phyloP scores from a whole-genome alignment of 163 green algal genomes.

The Scenedesmus sp. region DNA sequence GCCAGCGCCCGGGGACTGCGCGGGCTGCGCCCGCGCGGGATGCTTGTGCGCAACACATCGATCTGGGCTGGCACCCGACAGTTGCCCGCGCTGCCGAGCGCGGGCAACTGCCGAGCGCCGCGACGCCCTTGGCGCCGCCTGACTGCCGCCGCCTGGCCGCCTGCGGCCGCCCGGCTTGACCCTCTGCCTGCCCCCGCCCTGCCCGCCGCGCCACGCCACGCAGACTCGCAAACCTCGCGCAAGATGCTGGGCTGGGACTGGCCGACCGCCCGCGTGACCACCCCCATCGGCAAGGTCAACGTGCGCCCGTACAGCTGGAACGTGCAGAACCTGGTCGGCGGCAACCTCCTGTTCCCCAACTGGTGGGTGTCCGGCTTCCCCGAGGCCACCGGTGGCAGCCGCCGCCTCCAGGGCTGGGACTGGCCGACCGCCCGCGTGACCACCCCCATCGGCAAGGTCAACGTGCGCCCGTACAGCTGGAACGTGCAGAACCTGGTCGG shows the following conservation, averaged over 20 bases:
- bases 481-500: constrained; percentile 43
- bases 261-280: constrained; percentile 28
- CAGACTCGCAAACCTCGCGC: constrained; percentile 20
- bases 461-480: constrained; percentile 41
- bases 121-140: too few species aligned
- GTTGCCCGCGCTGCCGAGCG: too few species aligned
- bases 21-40: too few species aligned
- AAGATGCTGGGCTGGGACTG: constrained; percentile 43
- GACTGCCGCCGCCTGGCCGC: too few species aligned
- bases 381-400: constrained; percentile 19
- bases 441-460: constrained; percentile 38
- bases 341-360: constrained; percentile 40
- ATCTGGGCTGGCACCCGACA: too few species aligned
- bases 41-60: not conserved
- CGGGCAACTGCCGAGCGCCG: too few species aligned
- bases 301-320: constrained; percentile 40
- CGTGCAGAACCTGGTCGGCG: constrained; percentile 41
- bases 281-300: constrained; percentile 35
- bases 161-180: too few species aligned
- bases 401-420: constrained; percentile 41
- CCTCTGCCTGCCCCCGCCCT: too few species aligned
- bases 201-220: too few species aligned
- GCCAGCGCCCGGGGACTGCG: not conserved
- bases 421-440: constrained; percentile 26
- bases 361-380: constrained; percentile 41